Evolutionary conservation across 441 rosid genomes (phyloP).

Genomic region (Adansonia rubrostipa): DNA sequence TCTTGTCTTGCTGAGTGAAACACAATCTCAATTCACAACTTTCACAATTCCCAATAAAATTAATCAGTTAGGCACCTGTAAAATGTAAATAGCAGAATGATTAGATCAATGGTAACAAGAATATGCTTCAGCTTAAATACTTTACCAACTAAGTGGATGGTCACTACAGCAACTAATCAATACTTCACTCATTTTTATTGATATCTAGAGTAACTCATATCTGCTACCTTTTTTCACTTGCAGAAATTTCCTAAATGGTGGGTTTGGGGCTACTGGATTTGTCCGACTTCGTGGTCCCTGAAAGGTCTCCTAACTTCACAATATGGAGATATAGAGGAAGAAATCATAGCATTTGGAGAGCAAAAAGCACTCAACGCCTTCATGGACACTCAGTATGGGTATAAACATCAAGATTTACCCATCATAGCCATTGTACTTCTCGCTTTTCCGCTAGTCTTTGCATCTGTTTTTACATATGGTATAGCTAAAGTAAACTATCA

Average conservation of each 20-base stretch:
- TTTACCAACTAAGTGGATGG: constrained; percentile 12
- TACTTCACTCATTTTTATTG: not conserved
- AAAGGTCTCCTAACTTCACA: constrained; percentile 45
- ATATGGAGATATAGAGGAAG: constrained; percentile 43
- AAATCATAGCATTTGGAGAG: constrained; percentile 40
- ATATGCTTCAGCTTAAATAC: not conserved
- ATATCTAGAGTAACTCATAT: not conserved
- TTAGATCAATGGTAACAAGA: not conserved
- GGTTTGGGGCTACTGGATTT: constrained; percentile 42
- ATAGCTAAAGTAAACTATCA: constrained; percentile 45
- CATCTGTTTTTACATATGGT: constrained; percentile 34
- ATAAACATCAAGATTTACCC: constrained; percentile 35
- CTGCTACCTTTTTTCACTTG: constrained; percentile 2
- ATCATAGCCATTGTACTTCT: constrained; percentile 33
- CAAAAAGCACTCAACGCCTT: constrained; percentile 30
- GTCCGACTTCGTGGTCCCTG: constrained; percentile 45
- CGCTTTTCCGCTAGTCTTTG: constrained; percentile 37
- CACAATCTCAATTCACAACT: not conserved
- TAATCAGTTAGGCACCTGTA: not conserved
- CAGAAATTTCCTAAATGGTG: constrained; percentile 44
- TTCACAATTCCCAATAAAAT: not conserved
- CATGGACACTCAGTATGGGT: constrained; percentile 38
- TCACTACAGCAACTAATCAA: constrained; percentile 2
- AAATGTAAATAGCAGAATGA: not conserved
- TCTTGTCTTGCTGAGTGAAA: constrained; percentile 2